Percentiles rank a stretch among this genome's conserved stretches.
These are phyloP conservation scores for Triangularia setosa DNA, from an alignment of 2,329 filamentous ascomycete genomes.

Conservation along the genomic window DNA sequence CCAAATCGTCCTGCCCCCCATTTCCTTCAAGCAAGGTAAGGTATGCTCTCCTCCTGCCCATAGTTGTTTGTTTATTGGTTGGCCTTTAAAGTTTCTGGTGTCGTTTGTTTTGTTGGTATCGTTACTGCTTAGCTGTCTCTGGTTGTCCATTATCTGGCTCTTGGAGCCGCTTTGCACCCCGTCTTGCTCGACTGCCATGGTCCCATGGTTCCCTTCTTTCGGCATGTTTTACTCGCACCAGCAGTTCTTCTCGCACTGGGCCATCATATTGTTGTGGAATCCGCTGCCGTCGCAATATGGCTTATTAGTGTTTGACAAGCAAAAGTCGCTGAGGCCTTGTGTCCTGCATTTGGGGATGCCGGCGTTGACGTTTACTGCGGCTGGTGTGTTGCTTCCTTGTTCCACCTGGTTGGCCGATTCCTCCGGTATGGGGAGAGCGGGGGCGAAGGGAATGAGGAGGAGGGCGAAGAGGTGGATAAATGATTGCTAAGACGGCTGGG, in stretches of 20 bases:
- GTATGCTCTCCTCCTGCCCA: too few relatives aligned
- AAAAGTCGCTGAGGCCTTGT: slow-evolving; percentile 12
- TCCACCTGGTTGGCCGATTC: background rate
- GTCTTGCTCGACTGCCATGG: too few relatives aligned
- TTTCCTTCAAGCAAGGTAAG: too few relatives aligned
- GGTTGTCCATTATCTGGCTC: background rate
- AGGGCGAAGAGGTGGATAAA: slow-evolving; percentile 8
- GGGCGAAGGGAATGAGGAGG: slow-evolving; percentile 7
- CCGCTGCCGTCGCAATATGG: slow-evolving; percentile 20
- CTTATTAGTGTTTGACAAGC: slow-evolving; percentile 13
- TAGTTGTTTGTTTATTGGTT: too few relatives aligned
- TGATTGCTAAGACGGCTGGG: background rate
- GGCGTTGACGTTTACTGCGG: background rate
- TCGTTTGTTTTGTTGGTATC: background rate
- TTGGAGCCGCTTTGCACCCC: too few relatives aligned
- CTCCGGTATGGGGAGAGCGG: background rate
- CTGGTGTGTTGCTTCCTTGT: background rate
- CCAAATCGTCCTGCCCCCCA: too few relatives aligned
- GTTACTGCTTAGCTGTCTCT: background rate
- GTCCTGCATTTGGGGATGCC: slow-evolving; percentile 19
- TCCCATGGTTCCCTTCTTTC: background rate
- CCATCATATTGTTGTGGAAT: slow-evolving; percentile 20
- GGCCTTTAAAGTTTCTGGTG: too few relatives aligned
- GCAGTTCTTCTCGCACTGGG: slow-evolving; percentile 16
- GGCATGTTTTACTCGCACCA: slow-evolving; percentile 16